phyloP scores from a whole-genome alignment of 805 yeast genomes.

The Ogataea philodendri region DNA sequence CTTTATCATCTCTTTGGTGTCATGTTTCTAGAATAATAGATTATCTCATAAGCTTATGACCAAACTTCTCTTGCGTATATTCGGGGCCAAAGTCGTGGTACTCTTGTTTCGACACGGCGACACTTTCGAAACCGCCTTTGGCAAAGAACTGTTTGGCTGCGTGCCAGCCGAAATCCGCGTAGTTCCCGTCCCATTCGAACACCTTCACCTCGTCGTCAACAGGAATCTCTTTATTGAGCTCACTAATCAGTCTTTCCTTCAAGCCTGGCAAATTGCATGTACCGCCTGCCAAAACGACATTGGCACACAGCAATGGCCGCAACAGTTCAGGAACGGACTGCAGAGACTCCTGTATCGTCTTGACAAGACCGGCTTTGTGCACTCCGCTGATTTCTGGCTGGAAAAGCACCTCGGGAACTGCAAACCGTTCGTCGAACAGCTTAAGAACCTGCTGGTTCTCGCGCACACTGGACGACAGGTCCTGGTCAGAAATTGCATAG shows the following conservation, averaged over 20 bases:
- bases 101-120: conserved; percentile 71
- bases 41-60: conserved; percentile 21
- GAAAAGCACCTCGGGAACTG: conserved; percentile 81
- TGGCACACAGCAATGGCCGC: conserved; percentile 73
- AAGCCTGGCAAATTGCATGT: conserved; percentile 70
- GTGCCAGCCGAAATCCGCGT: conserved; percentile 48
- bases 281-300: conserved; percentile 83
- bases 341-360: conserved; percentile 65
- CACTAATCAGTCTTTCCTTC: conserved; percentile 55
- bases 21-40: no score
- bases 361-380: conserved; percentile 75
- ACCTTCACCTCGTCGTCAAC: conserved; percentile 65
- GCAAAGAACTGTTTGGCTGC: conserved; percentile 52
- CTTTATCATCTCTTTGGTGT: conserved; percentile 41
- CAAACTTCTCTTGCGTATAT: conserved; percentile 35
- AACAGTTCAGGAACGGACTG: conserved; percentile 68
- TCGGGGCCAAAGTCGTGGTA: conserved; percentile 80
- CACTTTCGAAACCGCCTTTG: conserved; percentile 44
- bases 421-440: conserved; percentile 81
- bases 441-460: conserved; percentile 52
- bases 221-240: conserved; percentile 66
- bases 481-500: conserved; percentile 34
- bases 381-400: conserved; percentile 82
- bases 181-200: conserved; percentile 35
- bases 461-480: conserved; percentile 11